Evolutionary conservation across 2,329 filamentous ascomycete species (phyloP), one percentile per base, ranked within the genome.

Genomic region (Trichophyton simii): DNA sequence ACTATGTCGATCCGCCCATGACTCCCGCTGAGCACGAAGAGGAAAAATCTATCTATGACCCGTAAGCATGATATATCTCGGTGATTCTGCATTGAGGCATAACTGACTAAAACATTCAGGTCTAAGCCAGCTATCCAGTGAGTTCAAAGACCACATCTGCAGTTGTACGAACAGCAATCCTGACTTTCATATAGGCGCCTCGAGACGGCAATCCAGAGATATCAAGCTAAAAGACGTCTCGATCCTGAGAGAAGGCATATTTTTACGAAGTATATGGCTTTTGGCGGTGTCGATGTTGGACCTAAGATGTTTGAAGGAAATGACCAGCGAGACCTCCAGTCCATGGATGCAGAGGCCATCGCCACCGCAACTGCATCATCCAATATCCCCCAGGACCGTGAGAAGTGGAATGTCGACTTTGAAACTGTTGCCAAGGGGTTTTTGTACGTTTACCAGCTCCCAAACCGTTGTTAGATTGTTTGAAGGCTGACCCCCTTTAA

Each of bases 171-270:
- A 15, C 61, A 4, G 28, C 18, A 2, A 3, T 31, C 2, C 55
- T 60, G 20, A 28, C 38, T 6, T 44, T 46, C 1, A 48, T 63
- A 4, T 63, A 88, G 87, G 61, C 89, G 94, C 55, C 89, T 97
- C 46, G 87, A 96, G 69, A 82, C 86, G 28, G 94, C 89, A 55
- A 87, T 97, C 60, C 85, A 91, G 66, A 87, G 90, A 13, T 99
- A 87, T 75, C 84, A 87, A 64, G 80, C 83, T 41, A 87, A 86
- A 55, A 87, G 91, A 36, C 91, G 88, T 65, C 82, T 96, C 62
- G 82, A 87, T 62, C 72, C 78, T 11, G 78, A 83, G 3, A 84
- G 84, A 25, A 72, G 78, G 3, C 77, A 80, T 18, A 76, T 91
- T 38, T 94, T 99, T 74, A 80, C 83, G 68, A 88, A 88, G 65